Percentiles rank a stretch among this genome's conserved stretches.
Evolutionary conservation across 1,284 basidiomycete species (phyloP).

Genomic region (Leccinum fuscescens): DNA sequence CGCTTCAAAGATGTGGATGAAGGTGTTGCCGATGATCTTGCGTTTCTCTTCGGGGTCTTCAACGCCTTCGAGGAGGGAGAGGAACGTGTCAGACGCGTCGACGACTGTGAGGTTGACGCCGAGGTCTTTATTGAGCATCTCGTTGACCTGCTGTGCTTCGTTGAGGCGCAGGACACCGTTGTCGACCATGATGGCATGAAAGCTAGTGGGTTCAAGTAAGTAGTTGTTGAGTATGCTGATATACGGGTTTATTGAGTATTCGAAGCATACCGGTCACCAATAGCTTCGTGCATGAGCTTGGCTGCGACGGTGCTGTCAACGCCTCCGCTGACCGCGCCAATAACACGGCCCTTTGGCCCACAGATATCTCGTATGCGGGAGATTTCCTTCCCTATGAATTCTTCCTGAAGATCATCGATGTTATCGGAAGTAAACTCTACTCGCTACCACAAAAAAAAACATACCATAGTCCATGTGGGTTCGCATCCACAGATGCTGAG

Average conservation of each 20-base stretch:
- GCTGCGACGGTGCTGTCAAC: conserved; percentile 98
- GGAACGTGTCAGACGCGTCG: conserved; percentile 93
- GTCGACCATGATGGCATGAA: conserved; percentile 99
- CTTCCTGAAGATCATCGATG: conserved; percentile 57
- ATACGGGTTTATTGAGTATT: background rate
- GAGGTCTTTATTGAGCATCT: conserved; percentile 91
- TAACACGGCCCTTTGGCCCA: conserved; percentile 92
- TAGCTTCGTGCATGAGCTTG: conserved; percentile 99
- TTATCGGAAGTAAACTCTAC: conserved; percentile 3
- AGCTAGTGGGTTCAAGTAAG: conserved; percentile 47
- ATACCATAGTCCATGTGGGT: conserved; percentile 93
- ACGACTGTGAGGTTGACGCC: conserved; percentile 97
- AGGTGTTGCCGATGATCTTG: conserved; percentile 99
- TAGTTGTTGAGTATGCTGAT: background rate
- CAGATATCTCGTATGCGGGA: conserved; percentile 93
- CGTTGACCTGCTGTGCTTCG: conserved; percentile 91
- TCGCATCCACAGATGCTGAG: conserved; percentile 82
- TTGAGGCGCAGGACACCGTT: conserved; percentile 95
- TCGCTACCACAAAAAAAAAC: conserved; percentile 13
- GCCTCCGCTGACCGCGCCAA: conserved; percentile 96
- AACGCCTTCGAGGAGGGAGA: conserved; percentile 84
- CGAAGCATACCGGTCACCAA: conserved; percentile 82
- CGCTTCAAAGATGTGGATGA: conserved; percentile 96
- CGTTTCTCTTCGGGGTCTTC: conserved; percentile 98
- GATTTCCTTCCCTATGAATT: conserved; percentile 98